These are phyloP conservation scores for Penicillium taxi DNA, from an alignment of 495 filamentous ascomycete species.

Conservation along the genomic window DNA sequence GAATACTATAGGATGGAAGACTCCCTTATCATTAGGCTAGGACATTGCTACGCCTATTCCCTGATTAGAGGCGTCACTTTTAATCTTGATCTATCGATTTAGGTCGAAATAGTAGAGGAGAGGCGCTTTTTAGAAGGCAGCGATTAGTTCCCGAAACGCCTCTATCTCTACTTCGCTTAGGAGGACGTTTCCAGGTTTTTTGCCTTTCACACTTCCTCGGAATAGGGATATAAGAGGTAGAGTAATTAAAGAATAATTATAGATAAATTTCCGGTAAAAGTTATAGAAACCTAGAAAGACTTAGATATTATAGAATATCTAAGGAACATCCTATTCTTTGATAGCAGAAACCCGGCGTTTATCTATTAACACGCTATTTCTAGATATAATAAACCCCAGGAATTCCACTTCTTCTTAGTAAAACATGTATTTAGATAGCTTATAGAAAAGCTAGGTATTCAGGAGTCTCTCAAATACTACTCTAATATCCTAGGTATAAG, in stretches of 20 bases:
- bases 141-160: not conserved
- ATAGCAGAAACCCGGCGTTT: too few relatives aligned
- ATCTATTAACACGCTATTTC: too few relatives aligned
- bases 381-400: too few relatives aligned
- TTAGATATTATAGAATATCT: not conserved
- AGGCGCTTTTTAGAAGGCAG: not conserved
- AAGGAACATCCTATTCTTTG: not conserved
- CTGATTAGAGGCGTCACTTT: not conserved
- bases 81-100: not conserved
- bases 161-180: not conserved
- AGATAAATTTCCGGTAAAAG: slow-evolving; percentile 1
- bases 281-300: slow-evolving; percentile 2
- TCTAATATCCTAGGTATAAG: too few relatives aligned
- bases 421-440: too few relatives aligned
- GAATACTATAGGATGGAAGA: not conserved
- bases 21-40: not conserved
- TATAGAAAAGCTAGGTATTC: too few relatives aligned
- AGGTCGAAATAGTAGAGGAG: not conserved
- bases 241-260: not conserved
- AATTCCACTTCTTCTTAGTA: too few relatives aligned
- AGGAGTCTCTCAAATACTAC: too few relatives aligned
- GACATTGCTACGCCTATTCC: too few relatives aligned
- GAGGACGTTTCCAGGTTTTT: not conserved
- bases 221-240: not conserved
- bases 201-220: not conserved